Evolutionary conservation across 2,329 filamentous ascomycete species (phyloP).

Genomic region (Sordariomycetes sp.): DNA sequence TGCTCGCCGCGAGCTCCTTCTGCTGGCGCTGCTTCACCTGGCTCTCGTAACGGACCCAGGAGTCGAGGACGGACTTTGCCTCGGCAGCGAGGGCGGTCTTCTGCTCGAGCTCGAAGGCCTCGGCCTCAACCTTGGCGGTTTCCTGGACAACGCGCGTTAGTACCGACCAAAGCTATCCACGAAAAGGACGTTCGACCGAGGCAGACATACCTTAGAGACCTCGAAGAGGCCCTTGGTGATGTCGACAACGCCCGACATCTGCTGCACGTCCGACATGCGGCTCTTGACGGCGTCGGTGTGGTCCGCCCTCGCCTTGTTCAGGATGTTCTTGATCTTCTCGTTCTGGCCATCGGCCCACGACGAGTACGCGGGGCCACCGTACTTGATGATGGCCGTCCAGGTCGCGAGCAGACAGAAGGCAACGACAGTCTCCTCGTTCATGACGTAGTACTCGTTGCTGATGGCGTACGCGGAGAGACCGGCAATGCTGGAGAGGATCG

Average conservation of each 20-base stretch:
- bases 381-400: constrained; percentile 87
- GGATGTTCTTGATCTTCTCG: constrained; percentile 85
- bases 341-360: constrained; percentile 85
- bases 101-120: constrained; percentile 97
- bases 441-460: constrained; percentile 98
- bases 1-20: constrained; percentile 79
- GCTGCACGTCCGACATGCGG: constrained; percentile 87
- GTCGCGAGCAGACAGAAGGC: constrained; percentile 86
- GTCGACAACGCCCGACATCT: constrained; percentile 88
- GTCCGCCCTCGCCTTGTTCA: constrained; percentile 87
- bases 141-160: constrained; percentile 44
- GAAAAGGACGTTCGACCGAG: background rate
- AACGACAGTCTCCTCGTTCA: constrained; percentile 97
- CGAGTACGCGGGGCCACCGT: constrained; percentile 80
- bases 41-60: constrained; percentile 95
- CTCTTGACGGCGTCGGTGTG: constrained; percentile 92
- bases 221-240: constrained; percentile 95
- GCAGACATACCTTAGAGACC: constrained; percentile 78
- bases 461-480: constrained; percentile 88
- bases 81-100: constrained; percentile 82
- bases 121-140: constrained; percentile 88
- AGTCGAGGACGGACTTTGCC: constrained; percentile 92
- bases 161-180: background rate
- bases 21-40: constrained; percentile 99
- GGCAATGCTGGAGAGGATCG: constrained; percentile 86